These are phyloP conservation scores for Penicillium arizonense DNA, from an alignment of 495 filamentous ascomycete species.

Conservation along the genomic window DNA sequence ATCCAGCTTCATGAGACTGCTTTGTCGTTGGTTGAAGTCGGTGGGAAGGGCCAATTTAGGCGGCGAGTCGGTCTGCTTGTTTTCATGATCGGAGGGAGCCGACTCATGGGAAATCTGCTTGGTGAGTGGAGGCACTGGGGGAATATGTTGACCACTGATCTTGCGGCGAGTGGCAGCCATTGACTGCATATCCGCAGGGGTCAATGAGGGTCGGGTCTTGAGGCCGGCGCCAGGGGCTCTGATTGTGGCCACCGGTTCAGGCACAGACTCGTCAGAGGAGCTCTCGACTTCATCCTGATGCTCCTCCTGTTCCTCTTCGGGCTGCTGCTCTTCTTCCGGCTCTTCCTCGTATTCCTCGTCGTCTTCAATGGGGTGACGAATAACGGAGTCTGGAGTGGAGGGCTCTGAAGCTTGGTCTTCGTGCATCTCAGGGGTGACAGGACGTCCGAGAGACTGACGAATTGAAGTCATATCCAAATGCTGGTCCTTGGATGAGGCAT, in stretches of 20 bases:
- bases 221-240: slow-evolving; percentile 82
- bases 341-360: slow-evolving; percentile 25
- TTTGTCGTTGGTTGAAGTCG: slow-evolving; percentile 41
- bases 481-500: slow-evolving; percentile 9
- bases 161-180: slow-evolving; percentile 88
- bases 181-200: slow-evolving; percentile 76
- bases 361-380: slow-evolving; percentile 66
- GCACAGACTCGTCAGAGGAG: slow-evolving; percentile 53
- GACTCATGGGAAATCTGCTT: slow-evolving; percentile 36
- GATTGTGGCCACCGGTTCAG: slow-evolving; percentile 86
- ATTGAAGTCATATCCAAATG: slow-evolving; percentile 48
- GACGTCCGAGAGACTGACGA: slow-evolving; percentile 53
- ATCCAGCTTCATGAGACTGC: slow-evolving; percentile 63
- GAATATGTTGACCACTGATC: slow-evolving; percentile 71
- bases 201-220: slow-evolving; percentile 85
- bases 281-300: slow-evolving; percentile 28
- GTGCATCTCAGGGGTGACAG: slow-evolving; percentile 62
- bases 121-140: slow-evolving; percentile 52
- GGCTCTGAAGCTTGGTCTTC: slow-evolving; percentile 55
- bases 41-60: slow-evolving; percentile 14
- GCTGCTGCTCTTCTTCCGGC: slow-evolving; percentile 17
- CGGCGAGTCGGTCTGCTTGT: slow-evolving; percentile 16
- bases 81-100: slow-evolving; percentile 24
- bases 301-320: slow-evolving; percentile 27
- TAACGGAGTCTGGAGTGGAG: slow-evolving; percentile 90